These are phyloP conservation scores for Abrus precatorius DNA, from an alignment of 306 rosid genomes.

Conservation along the genomic window DNA sequence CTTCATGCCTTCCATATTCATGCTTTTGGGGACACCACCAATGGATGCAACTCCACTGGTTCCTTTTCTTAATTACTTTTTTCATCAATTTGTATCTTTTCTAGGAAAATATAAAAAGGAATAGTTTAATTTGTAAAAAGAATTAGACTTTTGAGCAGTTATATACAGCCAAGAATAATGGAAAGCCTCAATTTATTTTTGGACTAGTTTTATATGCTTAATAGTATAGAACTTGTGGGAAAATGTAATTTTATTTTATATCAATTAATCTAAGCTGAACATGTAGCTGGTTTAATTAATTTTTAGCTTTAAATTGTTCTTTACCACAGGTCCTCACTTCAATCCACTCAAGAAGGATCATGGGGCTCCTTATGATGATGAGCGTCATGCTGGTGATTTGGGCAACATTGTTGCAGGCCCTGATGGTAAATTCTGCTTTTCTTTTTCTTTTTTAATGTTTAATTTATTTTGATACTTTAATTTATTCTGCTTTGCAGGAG, in stretches of 20 bases:
- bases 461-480: constrained; percentile 18
- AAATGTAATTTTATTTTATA: background rate
- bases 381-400: constrained; percentile 90
- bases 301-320: background rate
- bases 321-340: constrained; percentile 72
- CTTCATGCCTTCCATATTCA: constrained; percentile 68
- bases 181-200: constrained; percentile 2
- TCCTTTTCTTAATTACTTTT: background rate
- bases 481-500: constrained; percentile 56
- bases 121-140: too few relatives aligned
- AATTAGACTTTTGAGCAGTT: too few relatives aligned
- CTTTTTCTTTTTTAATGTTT: background rate
- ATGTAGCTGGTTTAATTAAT: background rate
- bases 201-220: background rate
- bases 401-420: constrained; percentile 77
- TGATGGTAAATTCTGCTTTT: constrained; percentile 59
- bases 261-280: background rate
- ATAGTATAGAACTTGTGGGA: too few relatives aligned
- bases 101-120: background rate
- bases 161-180: background rate
- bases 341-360: constrained; percentile 76
- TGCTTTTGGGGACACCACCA: constrained; percentile 69
- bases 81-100: background rate
- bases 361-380: constrained; percentile 70
- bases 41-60: constrained; percentile 69